Percentiles rank a stretch among this genome's conserved stretches.
phyloP scores from a whole-genome alignment of 768 basidiomycete species.

The Leccinellum rugosiceps region DNA sequence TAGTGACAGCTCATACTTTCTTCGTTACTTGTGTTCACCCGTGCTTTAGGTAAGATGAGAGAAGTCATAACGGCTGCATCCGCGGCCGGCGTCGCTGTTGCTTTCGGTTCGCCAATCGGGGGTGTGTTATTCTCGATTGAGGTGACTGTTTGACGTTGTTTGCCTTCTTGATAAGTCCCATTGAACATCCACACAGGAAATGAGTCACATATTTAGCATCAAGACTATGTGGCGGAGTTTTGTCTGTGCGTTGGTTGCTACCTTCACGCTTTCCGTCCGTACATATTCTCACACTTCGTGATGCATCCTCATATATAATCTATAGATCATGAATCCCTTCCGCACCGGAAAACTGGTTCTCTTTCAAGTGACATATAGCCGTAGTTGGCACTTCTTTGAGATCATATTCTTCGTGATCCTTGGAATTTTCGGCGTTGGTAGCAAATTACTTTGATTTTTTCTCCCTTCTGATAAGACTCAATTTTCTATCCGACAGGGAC shows the following conservation, averaged over 20 bases:
- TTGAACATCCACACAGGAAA: conserved; percentile 62
- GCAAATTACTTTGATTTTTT: neutral
- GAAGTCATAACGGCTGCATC: conserved; percentile 94
- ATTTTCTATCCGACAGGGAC: conserved; percentile 54
- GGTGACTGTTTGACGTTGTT: conserved; percentile 39
- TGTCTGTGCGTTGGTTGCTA: conserved; percentile 95
- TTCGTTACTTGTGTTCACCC: conserved; percentile 14
- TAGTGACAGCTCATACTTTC: conserved; percentile 21
- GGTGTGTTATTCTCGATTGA: conserved; percentile 98
- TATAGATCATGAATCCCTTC: conserved; percentile 95
- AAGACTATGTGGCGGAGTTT: conserved; percentile 99
- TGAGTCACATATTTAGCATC: conserved; percentile 96
- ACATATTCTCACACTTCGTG: conserved; percentile 14
- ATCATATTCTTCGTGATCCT: conserved; percentile 94
- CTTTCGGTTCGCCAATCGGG: conserved; percentile 97
- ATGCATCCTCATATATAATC: conserved; percentile 20
- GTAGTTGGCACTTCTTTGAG: conserved; percentile 99
- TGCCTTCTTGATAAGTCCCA: neutral
- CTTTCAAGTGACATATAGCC: conserved; percentile 96
- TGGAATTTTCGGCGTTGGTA: conserved; percentile 88
- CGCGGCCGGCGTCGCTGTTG: conserved; percentile 97
- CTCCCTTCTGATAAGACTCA: conserved; percentile 2
- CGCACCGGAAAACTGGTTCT: conserved; percentile 96
- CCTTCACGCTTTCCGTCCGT: conserved; percentile 90
- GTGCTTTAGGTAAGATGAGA: conserved; percentile 63